Evolutionary conservation across 441 rosid species (phyloP), one percentile per base, ranked within the genome.

Genomic region (Syzygium syzygioides): DNA sequence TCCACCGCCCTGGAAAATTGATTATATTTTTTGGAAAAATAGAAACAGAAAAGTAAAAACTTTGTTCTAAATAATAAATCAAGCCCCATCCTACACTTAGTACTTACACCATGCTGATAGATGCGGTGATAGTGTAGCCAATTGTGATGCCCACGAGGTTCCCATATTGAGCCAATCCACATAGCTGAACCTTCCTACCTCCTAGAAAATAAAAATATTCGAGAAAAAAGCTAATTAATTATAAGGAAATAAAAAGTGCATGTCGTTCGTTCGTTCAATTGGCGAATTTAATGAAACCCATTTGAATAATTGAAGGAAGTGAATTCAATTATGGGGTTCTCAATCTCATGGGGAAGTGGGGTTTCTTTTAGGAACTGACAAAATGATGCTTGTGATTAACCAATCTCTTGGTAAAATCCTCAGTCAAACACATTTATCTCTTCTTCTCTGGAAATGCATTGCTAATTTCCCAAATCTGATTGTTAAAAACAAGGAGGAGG

Each of bases 61-160:
- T 19, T 55, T 19, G 41, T 52, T 52, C 28, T 50, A 84, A 52
- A 28, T 15, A 54, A n/a, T 18, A 34, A n/a, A 52, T 53, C 18
- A 14, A 54, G 45, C 60, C 86, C 86, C 41, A 4, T n/a, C 41
- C 26, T 60, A 37, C 55, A 85, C 48, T 45, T 45, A 45, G 48
- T 1, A 91, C 99, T 95, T 93, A 97, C 99, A 96, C 98, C 96
- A 97, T 95, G 91, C 99, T 97, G 52, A 97, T 96, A 32, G 99
- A 97, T 19, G 97, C 96, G 59, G 99, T 97, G 89, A 97, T 97
- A 26, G 98, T 96, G 91, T 96, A 97, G 53, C 99, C 98, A 76
- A 97, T 85, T 6, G 98, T 94, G 84, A 95, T 79, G 57, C 99
- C 99, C 41, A 96, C 45, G 20, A 97, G 91, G 91, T 94, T 97